Conservation (phyloP, 2,329 filamentous ascomycete species). For the Ascochyta fabae region DNA sequence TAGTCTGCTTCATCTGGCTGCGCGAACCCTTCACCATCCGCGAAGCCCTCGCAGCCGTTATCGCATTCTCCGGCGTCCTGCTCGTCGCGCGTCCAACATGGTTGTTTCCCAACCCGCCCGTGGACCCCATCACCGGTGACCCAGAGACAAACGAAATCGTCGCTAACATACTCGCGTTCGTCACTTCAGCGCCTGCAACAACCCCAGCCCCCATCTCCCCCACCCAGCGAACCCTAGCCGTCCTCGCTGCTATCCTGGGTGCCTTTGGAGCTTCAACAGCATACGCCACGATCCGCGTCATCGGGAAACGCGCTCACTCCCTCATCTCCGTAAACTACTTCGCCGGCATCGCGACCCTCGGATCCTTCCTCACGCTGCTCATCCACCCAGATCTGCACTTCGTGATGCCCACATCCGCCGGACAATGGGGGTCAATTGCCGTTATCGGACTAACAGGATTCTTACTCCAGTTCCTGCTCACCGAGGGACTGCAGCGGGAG, state of each 20-base stretch:
- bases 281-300: slow-evolving; percentile 76
- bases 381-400: slow-evolving; percentile 62
- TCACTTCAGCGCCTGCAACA: slow-evolving; percentile 1
- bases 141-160: slow-evolving; percentile 17
- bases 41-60: slow-evolving; percentile 75
- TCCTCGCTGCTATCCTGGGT: slow-evolving; percentile 73
- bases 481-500: slow-evolving; percentile 73
- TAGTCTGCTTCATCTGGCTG: slow-evolving; percentile 76
- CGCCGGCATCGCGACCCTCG: slow-evolving; percentile 68
- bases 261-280: slow-evolving; percentile 75
- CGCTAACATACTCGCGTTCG: slow-evolving; percentile 20
- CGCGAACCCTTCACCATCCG: slow-evolving; percentile 76
- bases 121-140: slow-evolving; percentile 41
- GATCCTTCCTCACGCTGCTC: slow-evolving; percentile 66
- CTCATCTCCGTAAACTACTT: slow-evolving; percentile 86
- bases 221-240: slow-evolving; percentile 70
- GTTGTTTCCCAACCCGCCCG: slow-evolving; percentile 51
- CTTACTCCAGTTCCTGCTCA: slow-evolving; percentile 79
- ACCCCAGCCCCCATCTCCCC: slow-evolving; percentile 53
- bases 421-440: slow-evolving; percentile 71
- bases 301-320: slow-evolving; percentile 78
- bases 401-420: slow-evolving; percentile 57
- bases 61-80: slow-evolving; percentile 78
- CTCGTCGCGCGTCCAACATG: slow-evolving; percentile 76
- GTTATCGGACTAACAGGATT: slow-evolving; percentile 76